These are phyloP conservation scores for Beauveria bassiana DNA, from an alignment of 2,329 filamentous ascomycete species.

Conservation along the genomic window DNA sequence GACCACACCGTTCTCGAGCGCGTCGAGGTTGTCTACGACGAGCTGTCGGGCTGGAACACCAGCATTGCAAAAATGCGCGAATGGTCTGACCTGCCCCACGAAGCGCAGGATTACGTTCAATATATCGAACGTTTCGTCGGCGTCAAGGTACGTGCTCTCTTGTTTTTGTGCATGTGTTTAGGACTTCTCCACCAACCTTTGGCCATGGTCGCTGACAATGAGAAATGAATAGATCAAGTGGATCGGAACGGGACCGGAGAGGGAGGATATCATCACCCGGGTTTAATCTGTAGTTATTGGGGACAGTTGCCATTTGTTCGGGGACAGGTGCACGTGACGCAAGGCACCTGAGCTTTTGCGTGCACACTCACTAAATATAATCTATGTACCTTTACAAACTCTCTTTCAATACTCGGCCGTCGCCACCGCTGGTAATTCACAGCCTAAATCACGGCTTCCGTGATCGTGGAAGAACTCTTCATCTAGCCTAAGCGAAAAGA, in stretches of 20 bases:
- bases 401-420: no score
- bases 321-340: no score
- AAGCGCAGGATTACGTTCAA: conserved; percentile 52
- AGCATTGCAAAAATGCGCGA: conserved; percentile 46
- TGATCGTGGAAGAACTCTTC: no score
- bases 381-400: no score
- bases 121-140: background rate
- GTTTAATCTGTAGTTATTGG: background rate
- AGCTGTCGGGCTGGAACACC: conserved; percentile 58
- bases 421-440: no score
- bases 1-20: conserved; percentile 33
- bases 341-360: no score
- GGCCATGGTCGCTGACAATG: background rate
- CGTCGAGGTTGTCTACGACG: conserved; percentile 56
- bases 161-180: no score
- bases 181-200: background rate
- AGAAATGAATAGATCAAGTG: background rate
- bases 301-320: no score
- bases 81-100: conserved; percentile 46
- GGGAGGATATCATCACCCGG: background rate
- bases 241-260: background rate
- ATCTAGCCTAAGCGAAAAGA: no score
- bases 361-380: no score
- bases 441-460: no score
- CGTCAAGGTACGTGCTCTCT: background rate